Percentiles rank a stretch among this genome's conserved stretches.
These are phyloP conservation scores for Pythium aquatile DNA, from an alignment of 352 stramenopile genomes.

Conservation along the genomic window DNA sequence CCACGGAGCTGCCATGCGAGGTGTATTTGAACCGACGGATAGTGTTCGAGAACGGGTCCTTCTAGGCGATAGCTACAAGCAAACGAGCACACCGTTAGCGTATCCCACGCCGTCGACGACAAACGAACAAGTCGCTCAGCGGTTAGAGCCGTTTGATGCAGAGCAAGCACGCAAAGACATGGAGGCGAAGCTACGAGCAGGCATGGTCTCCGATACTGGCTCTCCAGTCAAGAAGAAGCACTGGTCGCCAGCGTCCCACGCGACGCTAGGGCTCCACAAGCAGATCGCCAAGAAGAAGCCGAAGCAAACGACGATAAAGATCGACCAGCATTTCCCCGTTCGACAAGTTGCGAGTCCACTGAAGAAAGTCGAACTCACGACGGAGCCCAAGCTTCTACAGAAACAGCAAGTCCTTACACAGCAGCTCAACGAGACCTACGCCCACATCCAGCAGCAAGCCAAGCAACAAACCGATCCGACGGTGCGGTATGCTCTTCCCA, in stretches of 20 bases:
- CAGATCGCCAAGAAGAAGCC: conserved; percentile 16
- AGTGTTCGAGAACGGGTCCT: conserved; percentile 33
- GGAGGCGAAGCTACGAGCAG: conserved; percentile 14
- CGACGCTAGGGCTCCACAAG: conserved; percentile 8
- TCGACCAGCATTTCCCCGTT: conserved; percentile 34
- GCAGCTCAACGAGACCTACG: conserved; percentile 30
- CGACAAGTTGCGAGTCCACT: conserved; percentile 21
- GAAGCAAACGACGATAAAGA: conserved; percentile 14
- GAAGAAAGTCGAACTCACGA: conserved; percentile 19
- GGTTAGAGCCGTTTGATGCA: conserved; percentile 20
- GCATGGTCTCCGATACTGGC: neutral
- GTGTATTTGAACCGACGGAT: conserved; percentile 54
- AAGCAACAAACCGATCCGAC: conserved; percentile 41
- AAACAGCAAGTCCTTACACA: conserved; percentile 35
- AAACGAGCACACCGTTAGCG: conserved; percentile 13
- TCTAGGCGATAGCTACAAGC: conserved; percentile 1
- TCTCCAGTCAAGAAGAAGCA: conserved; percentile 11
- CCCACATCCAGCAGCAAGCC: conserved; percentile 30
- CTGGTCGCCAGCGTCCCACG: conserved; percentile 46
- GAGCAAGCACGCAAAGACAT: conserved; percentile 23
- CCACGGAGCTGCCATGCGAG: conserved; percentile 28
- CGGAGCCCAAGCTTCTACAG: conserved; percentile 28
- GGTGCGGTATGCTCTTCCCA: conserved; percentile 45
- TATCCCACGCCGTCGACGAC: conserved; percentile 15
- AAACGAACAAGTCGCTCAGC: neutral